Evolutionary conservation across 306 rosid genomes (phyloP), one percentile per base, ranked within the genome.

Genomic region (Sicyos baderoa): DNA sequence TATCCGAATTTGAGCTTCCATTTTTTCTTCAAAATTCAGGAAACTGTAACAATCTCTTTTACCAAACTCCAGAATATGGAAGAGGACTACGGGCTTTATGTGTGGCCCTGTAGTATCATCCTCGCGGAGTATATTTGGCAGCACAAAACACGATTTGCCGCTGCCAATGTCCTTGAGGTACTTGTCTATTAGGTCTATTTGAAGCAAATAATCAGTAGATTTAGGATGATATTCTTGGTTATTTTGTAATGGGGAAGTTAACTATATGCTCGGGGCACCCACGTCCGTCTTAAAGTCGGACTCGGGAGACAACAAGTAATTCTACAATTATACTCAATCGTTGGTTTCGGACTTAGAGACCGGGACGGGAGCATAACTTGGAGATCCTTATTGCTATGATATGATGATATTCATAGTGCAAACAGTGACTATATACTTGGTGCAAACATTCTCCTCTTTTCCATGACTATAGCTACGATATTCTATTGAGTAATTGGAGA

Each of bases 111-210:
- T 64, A 80, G 94, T 72, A 37, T 86, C n/a, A 82, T 88, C 53
- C 89, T 88, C 15, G 89, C 84, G 14, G 97, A 91, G 76, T 91
- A 88, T 60, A 83, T 85, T 76, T 88, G 96, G 94, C 97, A 88
- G 75, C 93, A 91, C 48, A 82, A 78, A 74, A 61, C 74, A 2
- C 91, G 93, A 11, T 91, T 91, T 69, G 17, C 76, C 18, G 89
- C 81, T 55, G 85, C 85, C 18, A 73, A 11, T 60, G 97, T 93
- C 35, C 67, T 93, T 44, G 98, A 91, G 93, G 93, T 76, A 44
- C 40, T 9, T 27, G 47, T 27, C 23, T 62, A 9, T 13, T 22
- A 67, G 29, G 19, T 21, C 4, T 48, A n/a, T n/a, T n/a, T 18
- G 51, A 47, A 14, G 15, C 4, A 10, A 14, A 22, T 3, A 9